Base-by-base conservation (phyloP, 2,329 filamentous ascomycete species). In the Phoma sp. region DNA sequence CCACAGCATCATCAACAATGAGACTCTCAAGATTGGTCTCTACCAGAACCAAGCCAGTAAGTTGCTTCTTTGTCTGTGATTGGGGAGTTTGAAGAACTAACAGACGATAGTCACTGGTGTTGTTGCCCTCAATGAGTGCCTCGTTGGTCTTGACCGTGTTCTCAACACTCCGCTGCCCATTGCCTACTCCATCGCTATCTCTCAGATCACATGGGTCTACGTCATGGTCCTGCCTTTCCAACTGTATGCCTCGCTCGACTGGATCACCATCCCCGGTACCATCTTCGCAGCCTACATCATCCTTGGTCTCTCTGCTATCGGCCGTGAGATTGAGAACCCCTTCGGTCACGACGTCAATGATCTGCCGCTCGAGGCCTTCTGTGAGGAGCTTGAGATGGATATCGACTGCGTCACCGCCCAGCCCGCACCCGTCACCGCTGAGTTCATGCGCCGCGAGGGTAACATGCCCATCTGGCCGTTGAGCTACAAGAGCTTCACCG, bases 331-430 rank as follows among this genome's bases (percentile, higher is more conserved):
- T 60, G 90, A 95, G 75, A 91, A 95, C 70, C 90, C 90, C 13
- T 95, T 95, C 72, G 90, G 90, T 54, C 81, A 87, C 61, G 90
- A 95, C 62, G 90, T 93, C 65, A 95, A 95, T 70, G 90, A 95
- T 72, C 78, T 74, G 11, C 70, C 70, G 10, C 70, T 74, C 4
- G 90, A 93, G 68, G 78, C 81, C 11, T 96, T 87, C 79, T 95
- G 90, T 76, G 82, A 87, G 33, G 88, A 92, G 67, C 81, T 95
- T 37, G 84, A 88, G 22, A 74, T 82, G 29, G 91, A 96, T 64
- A 80, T 95, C 62, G 89, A 93, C 68, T 85, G 89, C 53, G 86
- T 93, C 62, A 86, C 87, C 22, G 82, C 85, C 49, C 78, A 76
- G 9, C 81, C 82, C 1, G 75, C 82, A 32, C 83, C 83, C 2